Evolutionary conservation across 2,329 filamentous ascomycete genomes (phyloP), one percentile per base, ranked within the genome.

Genomic region (Exutisphaerella laricina): DNA sequence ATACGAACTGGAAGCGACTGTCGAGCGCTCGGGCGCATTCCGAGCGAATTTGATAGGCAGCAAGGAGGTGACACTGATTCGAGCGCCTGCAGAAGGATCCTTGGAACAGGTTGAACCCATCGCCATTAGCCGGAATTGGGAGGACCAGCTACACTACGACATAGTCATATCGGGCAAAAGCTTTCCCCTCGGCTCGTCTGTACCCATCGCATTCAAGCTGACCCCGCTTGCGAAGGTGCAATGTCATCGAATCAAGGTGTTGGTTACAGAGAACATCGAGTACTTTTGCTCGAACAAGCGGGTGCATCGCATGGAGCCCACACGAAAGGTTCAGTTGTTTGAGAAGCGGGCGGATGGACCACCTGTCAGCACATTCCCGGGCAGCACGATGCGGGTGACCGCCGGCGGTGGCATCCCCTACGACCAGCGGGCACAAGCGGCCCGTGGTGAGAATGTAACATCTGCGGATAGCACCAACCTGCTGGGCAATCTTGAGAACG

Each of bases 141-240:
- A 96, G 62, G 88, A 96, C 55, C 89, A 95, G 59, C 72, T 96
- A 22, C 88, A 94, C 59, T 96, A 96, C 67, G 89, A 96, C 58
- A 95, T 96, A 55, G 83, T 95, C 61, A 94, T 96, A 41, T 95
- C 88, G 1, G 89, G 89, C 41, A 95, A 95, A 72, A 94, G 88
- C 1, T 96, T 96, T 47, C 87, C 89, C 0, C 77, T 96, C 14
- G 89, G 89, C 12, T 78, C 84, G 28, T 85, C 85, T 57, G 87
- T 96, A 12, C 89, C 89, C 1, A 92, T 96, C 46, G 88, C 88
- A 1, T 94, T 96, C 71, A 95, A 94, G 65, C 73, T 96, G 52
- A 95, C 88, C 1, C 89, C 89, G 0, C 69, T 96, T 16, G 88
- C 89, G 47, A 96, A 96, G 69, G 88, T 95, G 5, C 87, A 94